Evolutionary conservation across 495 filamentous ascomycete genomes (phyloP).

Genomic region (Hyaloscypha variabilis): DNA sequence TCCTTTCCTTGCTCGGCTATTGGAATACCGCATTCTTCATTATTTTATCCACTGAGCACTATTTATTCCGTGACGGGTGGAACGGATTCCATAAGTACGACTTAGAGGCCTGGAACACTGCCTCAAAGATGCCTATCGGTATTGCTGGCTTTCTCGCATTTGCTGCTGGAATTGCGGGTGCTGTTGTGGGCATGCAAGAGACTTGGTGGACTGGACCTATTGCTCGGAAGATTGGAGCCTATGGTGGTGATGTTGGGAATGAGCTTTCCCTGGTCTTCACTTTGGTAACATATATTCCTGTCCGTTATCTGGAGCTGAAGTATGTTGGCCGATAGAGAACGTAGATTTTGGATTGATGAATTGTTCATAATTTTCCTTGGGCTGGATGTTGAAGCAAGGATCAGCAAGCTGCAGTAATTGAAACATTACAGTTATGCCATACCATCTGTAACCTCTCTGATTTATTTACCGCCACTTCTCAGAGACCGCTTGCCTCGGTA

Average conservation of each 20-base stretch:
- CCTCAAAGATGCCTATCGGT: constrained; percentile 44
- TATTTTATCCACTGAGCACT: constrained; percentile 61
- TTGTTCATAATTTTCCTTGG: too few relatives aligned
- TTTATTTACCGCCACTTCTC: too few relatives aligned
- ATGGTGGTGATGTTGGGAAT: constrained; percentile 53
- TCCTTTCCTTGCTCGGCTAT: constrained; percentile 59
- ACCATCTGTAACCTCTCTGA: too few relatives aligned
- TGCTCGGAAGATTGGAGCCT: constrained; percentile 44
- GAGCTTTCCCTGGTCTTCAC: constrained; percentile 53
- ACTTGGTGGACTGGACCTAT: constrained; percentile 50
- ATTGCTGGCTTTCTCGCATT: constrained; percentile 47
- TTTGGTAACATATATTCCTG: constrained; percentile 36
- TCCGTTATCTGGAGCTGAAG: constrained; percentile 39
- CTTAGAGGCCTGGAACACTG: constrained; percentile 51
- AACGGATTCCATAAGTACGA: constrained; percentile 22
- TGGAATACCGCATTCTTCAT: constrained; percentile 58
- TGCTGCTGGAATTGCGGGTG: constrained; percentile 42
- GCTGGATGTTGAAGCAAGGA: too few relatives aligned
- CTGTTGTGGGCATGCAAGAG: constrained; percentile 51
- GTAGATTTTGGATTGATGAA: too few relatives aligned
- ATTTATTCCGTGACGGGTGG: constrained; percentile 54
- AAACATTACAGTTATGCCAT: too few relatives aligned
- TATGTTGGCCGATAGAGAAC: constrained; percentile 24
- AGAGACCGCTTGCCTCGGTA: too few relatives aligned
- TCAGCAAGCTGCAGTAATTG: too few relatives aligned